A percentile compares a stretch with the other conserved stretches of the same genome.
These are phyloP conservation scores for Pisolithus orientalis DNA, from an alignment of 768 basidiomycete species.

Conservation along the genomic window DNA sequence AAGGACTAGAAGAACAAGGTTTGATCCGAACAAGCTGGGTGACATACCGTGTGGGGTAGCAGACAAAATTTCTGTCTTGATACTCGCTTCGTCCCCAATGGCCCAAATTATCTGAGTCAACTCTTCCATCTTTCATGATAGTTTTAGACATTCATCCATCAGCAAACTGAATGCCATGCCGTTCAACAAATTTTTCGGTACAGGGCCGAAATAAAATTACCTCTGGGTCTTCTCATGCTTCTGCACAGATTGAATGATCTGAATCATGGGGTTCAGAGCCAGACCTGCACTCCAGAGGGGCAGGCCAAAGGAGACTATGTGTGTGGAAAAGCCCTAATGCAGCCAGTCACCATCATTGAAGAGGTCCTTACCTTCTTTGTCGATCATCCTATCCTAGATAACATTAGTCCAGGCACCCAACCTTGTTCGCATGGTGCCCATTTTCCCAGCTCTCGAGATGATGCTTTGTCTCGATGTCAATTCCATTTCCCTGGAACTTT, in stretches of 20 bases:
- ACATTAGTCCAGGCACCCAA: slow-evolving; percentile 6
- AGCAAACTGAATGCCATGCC: slow-evolving; percentile 38
- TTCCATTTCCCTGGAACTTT: slow-evolving; percentile 69
- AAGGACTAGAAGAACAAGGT: background rate
- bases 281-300: slow-evolving; percentile 88
- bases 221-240: slow-evolving; percentile 57
- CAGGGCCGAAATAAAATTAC: slow-evolving; percentile 27
- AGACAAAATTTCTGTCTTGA: slow-evolving; percentile 54
- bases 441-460: slow-evolving; percentile 69
- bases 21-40: no score
- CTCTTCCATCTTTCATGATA: slow-evolving; percentile 44
- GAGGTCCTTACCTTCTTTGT: slow-evolving; percentile 51
- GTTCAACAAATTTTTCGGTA: slow-evolving; percentile 8
- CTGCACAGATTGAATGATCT: slow-evolving; percentile 48
- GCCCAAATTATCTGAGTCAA: slow-evolving; percentile 67
- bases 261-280: slow-evolving; percentile 73
- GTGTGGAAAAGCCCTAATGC: slow-evolving; percentile 2
- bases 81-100: slow-evolving; percentile 71
- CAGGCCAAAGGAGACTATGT: slow-evolving; percentile 68
- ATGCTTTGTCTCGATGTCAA: slow-evolving; percentile 63
- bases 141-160: slow-evolving; percentile 53
- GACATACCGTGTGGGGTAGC: slow-evolving; percentile 76
- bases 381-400: slow-evolving; percentile 54
- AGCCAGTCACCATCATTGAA: slow-evolving; percentile 2
- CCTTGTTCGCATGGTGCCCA: slow-evolving; percentile 16